These are phyloP conservation scores for Medicago arabica DNA, from an alignment of 306 rosid species.

Conservation along the genomic window DNA sequence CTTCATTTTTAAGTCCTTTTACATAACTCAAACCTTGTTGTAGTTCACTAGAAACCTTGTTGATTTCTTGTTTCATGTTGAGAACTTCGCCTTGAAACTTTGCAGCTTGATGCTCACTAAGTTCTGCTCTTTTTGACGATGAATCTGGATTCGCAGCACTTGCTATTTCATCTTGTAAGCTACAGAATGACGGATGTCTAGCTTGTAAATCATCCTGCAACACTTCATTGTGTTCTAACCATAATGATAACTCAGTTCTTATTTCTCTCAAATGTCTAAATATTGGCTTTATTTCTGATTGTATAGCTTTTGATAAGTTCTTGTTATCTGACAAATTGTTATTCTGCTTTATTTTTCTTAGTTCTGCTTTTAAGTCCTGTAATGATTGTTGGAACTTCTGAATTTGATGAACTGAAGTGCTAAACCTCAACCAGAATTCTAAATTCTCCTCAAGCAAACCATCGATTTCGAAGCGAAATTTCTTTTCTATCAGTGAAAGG, in stretches of 20 bases:
- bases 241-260: conserved; percentile 72
- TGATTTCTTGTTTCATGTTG: conserved; percentile 83
- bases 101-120: conserved; percentile 73
- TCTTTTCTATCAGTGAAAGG: conserved; percentile 62
- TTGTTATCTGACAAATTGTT: conserved; percentile 38
- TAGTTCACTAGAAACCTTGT: conserved; percentile 68
- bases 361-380: conserved; percentile 68
- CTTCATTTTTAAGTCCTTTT: conserved; percentile 53
- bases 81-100: conserved; percentile 95
- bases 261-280: conserved; percentile 80
- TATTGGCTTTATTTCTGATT: conserved; percentile 71
- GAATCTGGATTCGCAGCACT: conserved; percentile 50
- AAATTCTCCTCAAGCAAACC: conserved; percentile 73
- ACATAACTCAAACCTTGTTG: conserved; percentile 64
- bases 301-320: conserved; percentile 37
- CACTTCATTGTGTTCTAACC: conserved; percentile 76
- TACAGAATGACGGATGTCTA: conserved; percentile 62
- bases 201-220: conserved; percentile 74
- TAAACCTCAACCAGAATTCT: conserved; percentile 90
- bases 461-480: conserved; percentile 68
- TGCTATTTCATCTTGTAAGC: conserved; percentile 75
- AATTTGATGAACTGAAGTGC: conserved; percentile 86
- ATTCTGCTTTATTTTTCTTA: conserved; percentile 46
- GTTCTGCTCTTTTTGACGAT: conserved; percentile 39
- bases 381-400: conserved; percentile 73